Base-by-base conservation (phyloP, 1,284 basidiomycete species). In the Puccinia coronata region DNA sequence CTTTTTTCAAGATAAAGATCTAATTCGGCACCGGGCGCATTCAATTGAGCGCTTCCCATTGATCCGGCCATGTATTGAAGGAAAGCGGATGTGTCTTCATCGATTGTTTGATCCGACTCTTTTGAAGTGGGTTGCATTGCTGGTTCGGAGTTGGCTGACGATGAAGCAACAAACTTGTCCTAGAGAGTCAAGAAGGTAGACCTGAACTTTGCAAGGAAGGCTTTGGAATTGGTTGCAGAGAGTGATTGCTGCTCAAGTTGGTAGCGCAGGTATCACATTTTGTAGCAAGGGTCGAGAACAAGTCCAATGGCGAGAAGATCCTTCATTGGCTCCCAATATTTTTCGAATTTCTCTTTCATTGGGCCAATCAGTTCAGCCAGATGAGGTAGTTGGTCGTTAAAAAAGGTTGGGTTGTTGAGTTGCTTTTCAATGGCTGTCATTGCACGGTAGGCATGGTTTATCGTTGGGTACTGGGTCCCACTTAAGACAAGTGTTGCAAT, bases 1-100 rank as follows among this genome's bases (percentile, higher is more conserved):
- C n/a, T n/a, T n/a, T n/a, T n/a, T n/a, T n/a, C n/a, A n/a, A n/a
- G n/a, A n/a, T n/a, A n/a, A n/a, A n/a, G n/a, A n/a, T n/a, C n/a
- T n/a, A n/a, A n/a, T n/a, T n/a, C n/a, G n/a, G 65, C 65, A 31
- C 3, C 39, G 18, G 65, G 65, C 1, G 65, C 39, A 47, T 69
- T 69, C 31, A 18, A 5, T 43, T 69, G 36, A 69, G 65, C 41
- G 4, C 23, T 20, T 43, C 25, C 65, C 65, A 23, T 41, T 11
- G 39, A 43, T 5, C 65, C 39, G 31, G 65, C 65, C 65, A 69
- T 69, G 43, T 69, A 47, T 16, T 69, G 14, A 41, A 43, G 65
- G 39, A 69, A 69, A 1, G 39, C 61, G 12, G 16, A 39, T 23
- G 20, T 8, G 34, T 65, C 61, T 1, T 14, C 5, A 41, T 65